Base-by-base conservation (phyloP, 1,284 basidiomycete species). In the Anthracocystis setariae region DNA sequence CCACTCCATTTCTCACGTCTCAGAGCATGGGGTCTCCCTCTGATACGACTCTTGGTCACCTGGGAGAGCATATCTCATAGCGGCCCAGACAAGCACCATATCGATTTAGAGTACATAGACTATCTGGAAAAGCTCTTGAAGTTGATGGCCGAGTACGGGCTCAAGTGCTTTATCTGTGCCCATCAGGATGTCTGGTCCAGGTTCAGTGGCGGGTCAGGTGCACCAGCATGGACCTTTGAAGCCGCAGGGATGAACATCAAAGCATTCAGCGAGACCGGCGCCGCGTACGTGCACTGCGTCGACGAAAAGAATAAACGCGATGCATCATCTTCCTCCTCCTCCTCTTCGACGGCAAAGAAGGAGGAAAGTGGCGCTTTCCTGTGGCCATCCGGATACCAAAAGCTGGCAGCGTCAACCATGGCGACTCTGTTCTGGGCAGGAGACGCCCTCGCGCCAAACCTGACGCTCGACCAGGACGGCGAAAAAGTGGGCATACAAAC, bases 11-110 rank as follows among this genome's bases (percentile, higher is more conserved):
- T 83, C 32, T 50, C 72, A 9, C 77, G 84, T 0, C 59, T 85
- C 0, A 48, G 59, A 2, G 64, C 77, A 1, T 85, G 83, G 84
- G 85, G 85, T 1, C 63, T 83, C 17, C 78, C 83, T 8, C 77
- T 84, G 25, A 68, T 85, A 35, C 75, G 85, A 0, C 93, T 71
- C 86, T 92, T 57, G 90, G 88, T 98, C 3, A 96, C 94, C 1
- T 98, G 95, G 96, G 95, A 98, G 81, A 92, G 94, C 0, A 86
- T 98, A 21, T 93, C 97, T 79, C 96, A 98, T 78, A 88, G 86
- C 53, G 94, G 80, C 0, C 80, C 80, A 0, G 40, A 42, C 13
- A 57, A 47, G 10, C 39, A 66, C 2, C 2, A 84, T 88, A 46
- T 94, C 92, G 94, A 98, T 83, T 83, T 82, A 3, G 90, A 90